phyloP scores from a whole-genome alignment of 345 rosid species.

The Punica granatum region DNA sequence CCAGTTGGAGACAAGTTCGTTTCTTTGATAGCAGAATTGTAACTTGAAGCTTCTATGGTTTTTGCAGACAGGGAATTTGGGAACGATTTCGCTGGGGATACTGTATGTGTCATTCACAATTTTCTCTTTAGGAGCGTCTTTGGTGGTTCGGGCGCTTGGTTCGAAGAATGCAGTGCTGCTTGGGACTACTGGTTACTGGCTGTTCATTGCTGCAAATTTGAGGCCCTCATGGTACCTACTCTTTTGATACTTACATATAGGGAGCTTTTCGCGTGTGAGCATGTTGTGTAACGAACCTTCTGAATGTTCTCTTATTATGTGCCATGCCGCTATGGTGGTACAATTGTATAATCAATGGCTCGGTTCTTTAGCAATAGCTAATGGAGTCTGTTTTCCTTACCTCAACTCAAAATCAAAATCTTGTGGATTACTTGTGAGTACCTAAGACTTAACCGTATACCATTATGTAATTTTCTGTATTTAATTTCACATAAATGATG shows the following conservation, averaged over 20 bases:
- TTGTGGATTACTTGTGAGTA: background rate
- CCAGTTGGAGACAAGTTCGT: too few species aligned
- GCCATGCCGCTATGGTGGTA: background rate
- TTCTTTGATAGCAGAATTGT: background rate
- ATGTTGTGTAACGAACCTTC: background rate
- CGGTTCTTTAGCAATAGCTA: background rate
- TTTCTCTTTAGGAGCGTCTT: slow-evolving; percentile 72
- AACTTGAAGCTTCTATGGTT: slow-evolving; percentile 3
- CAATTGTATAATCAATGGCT: background rate
- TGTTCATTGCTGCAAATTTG: slow-evolving; percentile 84
- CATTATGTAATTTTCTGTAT: background rate
- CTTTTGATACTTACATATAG: background rate
- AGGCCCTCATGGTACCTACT: slow-evolving; percentile 62
- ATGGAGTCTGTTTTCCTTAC: background rate
- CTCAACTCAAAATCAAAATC: background rate
- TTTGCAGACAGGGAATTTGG: slow-evolving; percentile 59
- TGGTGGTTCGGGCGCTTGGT: slow-evolving; percentile 73
- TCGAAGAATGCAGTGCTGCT: slow-evolving; percentile 76
- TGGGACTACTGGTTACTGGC: slow-evolving; percentile 89
- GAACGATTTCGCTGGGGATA: slow-evolving; percentile 83
- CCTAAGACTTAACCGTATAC: background rate
- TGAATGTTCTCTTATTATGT: too few species aligned
- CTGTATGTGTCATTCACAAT: slow-evolving; percentile 74
- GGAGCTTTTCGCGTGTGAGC: background rate
- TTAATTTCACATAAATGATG: background rate